Evolutionary conservation across 2,329 filamentous ascomycete species (phyloP).

Genomic region (Penicillium corylophilum): DNA sequence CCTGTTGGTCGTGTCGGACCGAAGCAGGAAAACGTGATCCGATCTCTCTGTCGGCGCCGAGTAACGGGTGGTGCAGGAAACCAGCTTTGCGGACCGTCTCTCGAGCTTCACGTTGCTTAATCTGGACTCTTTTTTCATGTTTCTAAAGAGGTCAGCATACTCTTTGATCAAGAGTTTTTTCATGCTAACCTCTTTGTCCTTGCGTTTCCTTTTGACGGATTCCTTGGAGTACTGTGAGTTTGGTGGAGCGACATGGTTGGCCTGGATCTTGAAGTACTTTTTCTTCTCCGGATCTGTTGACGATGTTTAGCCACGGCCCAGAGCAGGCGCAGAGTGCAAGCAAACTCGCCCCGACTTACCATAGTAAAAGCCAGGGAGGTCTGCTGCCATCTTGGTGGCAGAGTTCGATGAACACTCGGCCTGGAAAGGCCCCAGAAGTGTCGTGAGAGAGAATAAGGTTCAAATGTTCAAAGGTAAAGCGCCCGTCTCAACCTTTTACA

Average conservation of each 20-base stretch:
- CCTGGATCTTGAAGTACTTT: constrained; percentile 68
- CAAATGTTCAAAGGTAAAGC: not conserved
- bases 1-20: constrained; percentile 28
- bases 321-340: not conserved
- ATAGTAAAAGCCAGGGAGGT: constrained; percentile 37
- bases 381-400: constrained; percentile 24
- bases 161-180: not conserved
- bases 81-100: constrained; percentile 36
- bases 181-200: constrained; percentile 41
- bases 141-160: constrained; percentile 23
- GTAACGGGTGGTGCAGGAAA: constrained; percentile 31
- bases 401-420: not conserved
- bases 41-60: constrained; percentile 31
- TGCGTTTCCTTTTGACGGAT: constrained; percentile 57
- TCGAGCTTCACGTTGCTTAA: constrained; percentile 27
- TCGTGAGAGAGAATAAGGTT: not conserved
- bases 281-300: constrained; percentile 52
- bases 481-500: not conserved
- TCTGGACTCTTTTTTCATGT: constrained; percentile 25
- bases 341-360: constrained; percentile 22
- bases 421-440: not conserved
- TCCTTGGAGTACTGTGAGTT: constrained; percentile 57
- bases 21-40: constrained; percentile 20
- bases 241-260: constrained; percentile 51
- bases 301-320: not conserved